Percentiles rank a stretch among this genome's conserved stretches.
Evolutionary conservation across 305 asterid genomes (phyloP).

Genomic region (Plantago rigida): DNA sequence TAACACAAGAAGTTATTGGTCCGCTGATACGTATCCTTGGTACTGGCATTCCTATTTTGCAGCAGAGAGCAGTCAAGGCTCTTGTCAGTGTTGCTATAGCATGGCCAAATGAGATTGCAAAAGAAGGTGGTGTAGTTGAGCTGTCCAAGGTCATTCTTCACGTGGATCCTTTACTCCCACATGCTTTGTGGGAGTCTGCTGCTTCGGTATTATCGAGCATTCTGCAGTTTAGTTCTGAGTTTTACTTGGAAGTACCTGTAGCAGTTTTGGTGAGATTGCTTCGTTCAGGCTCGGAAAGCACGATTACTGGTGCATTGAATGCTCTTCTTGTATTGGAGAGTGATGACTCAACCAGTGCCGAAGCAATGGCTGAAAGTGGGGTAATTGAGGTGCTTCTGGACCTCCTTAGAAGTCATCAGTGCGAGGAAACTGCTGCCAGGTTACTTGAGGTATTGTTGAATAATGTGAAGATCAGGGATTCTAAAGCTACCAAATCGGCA

Average conservation of each 20-base stretch:
- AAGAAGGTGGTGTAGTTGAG: constrained; percentile 95
- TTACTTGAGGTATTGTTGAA: constrained; percentile 65
- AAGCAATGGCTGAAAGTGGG: constrained; percentile 90
- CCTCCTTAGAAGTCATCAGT: constrained; percentile 69
- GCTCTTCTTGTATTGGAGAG: constrained; percentile 79
- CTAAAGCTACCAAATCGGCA: constrained; percentile 83
- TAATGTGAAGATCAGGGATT: constrained; percentile 72
- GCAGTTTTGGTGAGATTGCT: constrained; percentile 83
- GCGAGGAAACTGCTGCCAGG: constrained; percentile 82
- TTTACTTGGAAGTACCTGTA: constrained; percentile 74
- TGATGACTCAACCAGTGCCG: constrained; percentile 80
- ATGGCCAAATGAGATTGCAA: constrained; percentile 96
- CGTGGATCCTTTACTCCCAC: constrained; percentile 75
- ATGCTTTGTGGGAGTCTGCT: constrained; percentile 79
- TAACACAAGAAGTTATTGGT: constrained; percentile 63
- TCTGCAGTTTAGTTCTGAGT: constrained; percentile 74
- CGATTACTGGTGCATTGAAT: constrained; percentile 65
- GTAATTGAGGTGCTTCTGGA: constrained; percentile 76
- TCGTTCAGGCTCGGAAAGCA: constrained; percentile 64
- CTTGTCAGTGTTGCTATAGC: constrained; percentile 54
- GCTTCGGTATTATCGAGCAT: constrained; percentile 69
- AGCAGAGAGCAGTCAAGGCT: constrained; percentile 75
- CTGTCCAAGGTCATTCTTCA: constrained; percentile 84
- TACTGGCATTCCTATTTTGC: constrained; percentile 62
- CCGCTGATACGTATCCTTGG: constrained; percentile 68